These are phyloP conservation scores for Colletotrichum sp. DNA, from an alignment of 2,329 filamentous ascomycete genomes.

Conservation along the genomic window DNA sequence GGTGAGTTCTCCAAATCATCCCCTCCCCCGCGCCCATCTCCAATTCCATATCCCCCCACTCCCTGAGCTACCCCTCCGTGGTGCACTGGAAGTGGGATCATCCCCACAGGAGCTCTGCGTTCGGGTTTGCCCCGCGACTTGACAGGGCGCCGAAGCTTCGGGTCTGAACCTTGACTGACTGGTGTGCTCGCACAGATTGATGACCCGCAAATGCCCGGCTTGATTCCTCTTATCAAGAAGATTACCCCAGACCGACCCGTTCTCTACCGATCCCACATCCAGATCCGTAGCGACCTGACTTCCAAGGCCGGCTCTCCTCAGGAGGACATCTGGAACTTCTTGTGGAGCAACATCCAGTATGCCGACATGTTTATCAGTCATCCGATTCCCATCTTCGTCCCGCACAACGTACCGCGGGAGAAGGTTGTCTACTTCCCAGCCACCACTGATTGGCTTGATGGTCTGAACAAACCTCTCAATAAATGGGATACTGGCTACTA, in stretches of 20 bases:
- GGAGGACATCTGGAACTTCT: slow-evolving; percentile 74
- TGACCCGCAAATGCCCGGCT: slow-evolving; percentile 82
- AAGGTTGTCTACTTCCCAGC: slow-evolving; percentile 80
- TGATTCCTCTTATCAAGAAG: slow-evolving; percentile 78
- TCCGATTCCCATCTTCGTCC: slow-evolving; percentile 78
- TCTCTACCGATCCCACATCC: slow-evolving; percentile 83
- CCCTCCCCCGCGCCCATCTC: background rate
- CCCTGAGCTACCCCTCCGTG: slow-evolving; percentile 13
- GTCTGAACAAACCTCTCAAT: slow-evolving; percentile 77
- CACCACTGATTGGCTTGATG: slow-evolving; percentile 84
- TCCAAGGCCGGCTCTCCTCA: slow-evolving; percentile 69
- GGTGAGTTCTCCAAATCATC: slow-evolving; percentile 38
- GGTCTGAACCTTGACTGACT: background rate
- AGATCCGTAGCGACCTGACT: slow-evolving; percentile 78
- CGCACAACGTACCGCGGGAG: slow-evolving; percentile 66
- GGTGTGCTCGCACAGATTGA: slow-evolving; percentile 59
- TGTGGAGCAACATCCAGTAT: slow-evolving; percentile 74
- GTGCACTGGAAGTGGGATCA: slow-evolving; percentile 3
- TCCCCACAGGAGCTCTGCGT: slow-evolving; percentile 9
- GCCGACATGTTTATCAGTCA: slow-evolving; percentile 85
- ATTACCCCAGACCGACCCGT: slow-evolving; percentile 75
- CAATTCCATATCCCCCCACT: slow-evolving; percentile 1
- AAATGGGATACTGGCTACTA: slow-evolving; percentile 77
- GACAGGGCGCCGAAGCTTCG: background rate
- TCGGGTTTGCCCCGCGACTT: background rate